Percentiles rank a stretch among this genome's conserved stretches.
Conservation (phyloP, 148 eudicot species). For the Vaccinium vitisidaea region DNA sequence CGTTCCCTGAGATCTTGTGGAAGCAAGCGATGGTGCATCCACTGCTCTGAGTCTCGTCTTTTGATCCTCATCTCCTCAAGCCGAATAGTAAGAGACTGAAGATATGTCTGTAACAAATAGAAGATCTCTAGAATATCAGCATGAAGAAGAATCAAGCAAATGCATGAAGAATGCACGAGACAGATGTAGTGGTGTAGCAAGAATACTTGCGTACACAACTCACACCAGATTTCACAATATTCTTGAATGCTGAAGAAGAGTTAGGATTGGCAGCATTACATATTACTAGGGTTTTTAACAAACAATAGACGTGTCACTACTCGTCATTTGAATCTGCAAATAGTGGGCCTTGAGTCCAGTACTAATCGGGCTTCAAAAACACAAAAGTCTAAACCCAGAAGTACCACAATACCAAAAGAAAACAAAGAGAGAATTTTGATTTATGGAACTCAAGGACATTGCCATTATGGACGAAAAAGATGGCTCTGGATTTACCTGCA, state of each 20-base stretch:
- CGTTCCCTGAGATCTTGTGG: constrained; percentile 82
- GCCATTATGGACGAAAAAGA: constrained; percentile 2
- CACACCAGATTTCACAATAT: not conserved
- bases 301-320: not conserved
- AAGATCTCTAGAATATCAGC: constrained; percentile 5
- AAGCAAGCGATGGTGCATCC: constrained; percentile 94
- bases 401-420: not conserved
- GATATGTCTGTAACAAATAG: constrained; percentile 64
- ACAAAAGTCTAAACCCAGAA: not conserved
- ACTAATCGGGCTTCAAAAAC: not conserved
- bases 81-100: constrained; percentile 84
- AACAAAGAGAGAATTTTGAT: not conserved
- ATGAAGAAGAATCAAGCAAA: constrained; percentile 1
- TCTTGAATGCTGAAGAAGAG: not conserved
- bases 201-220: not conserved
- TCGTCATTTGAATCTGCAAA: not conserved
- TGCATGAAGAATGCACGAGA: not conserved
- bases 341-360: not conserved
- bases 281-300: not conserved
- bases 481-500: constrained; percentile 62
- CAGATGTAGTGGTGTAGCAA: not conserved
- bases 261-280: not conserved
- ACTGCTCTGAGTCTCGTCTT: constrained; percentile 95
- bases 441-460: not conserved
- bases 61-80: constrained; percentile 96